Percentiles rank a stretch among this genome's conserved stretches.
Conservation (phyloP, 2,329 filamentous ascomycete genomes). For the Aphanoascus verrucosus region DNA sequence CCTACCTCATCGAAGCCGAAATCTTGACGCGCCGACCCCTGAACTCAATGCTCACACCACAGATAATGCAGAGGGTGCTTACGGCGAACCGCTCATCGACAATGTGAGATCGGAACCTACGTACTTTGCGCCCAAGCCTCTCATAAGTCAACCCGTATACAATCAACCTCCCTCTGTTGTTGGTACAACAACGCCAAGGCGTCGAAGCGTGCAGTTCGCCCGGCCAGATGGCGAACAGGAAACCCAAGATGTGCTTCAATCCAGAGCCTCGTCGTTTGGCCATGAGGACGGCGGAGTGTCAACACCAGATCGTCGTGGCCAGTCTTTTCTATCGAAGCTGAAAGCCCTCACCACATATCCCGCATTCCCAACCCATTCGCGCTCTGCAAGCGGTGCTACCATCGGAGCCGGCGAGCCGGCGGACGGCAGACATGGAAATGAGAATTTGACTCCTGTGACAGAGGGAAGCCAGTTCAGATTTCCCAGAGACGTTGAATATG, state of each 20-base stretch:
- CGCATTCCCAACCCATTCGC: conserved; percentile 39
- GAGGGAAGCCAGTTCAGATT: conserved; percentile 42
- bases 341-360: conserved; percentile 57
- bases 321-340: conserved; percentile 66
- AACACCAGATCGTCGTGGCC: conserved; percentile 47
- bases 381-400: conserved; percentile 40
- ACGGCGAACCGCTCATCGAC: neutral
- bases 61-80: neutral
- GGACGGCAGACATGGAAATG: conserved; percentile 31
- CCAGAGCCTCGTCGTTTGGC: conserved; percentile 55
- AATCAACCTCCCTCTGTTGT: conserved; percentile 17
- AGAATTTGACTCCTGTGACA: conserved; percentile 37
- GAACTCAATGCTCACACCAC: neutral
- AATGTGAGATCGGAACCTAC: neutral
- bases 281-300: conserved; percentile 48
- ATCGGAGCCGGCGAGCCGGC: conserved; percentile 28
- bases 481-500: conserved; percentile 46
- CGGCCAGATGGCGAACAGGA: conserved; percentile 44
- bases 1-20: neutral
- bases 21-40: neutral
- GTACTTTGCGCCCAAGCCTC: neutral
- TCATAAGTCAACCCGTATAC: neutral
- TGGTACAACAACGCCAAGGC: conserved; percentile 34
- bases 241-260: conserved; percentile 39
- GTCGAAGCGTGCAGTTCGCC: conserved; percentile 67